Conservation (phyloP, 768 basidiomycete species). For the Lactifluus piperatus region DNA sequence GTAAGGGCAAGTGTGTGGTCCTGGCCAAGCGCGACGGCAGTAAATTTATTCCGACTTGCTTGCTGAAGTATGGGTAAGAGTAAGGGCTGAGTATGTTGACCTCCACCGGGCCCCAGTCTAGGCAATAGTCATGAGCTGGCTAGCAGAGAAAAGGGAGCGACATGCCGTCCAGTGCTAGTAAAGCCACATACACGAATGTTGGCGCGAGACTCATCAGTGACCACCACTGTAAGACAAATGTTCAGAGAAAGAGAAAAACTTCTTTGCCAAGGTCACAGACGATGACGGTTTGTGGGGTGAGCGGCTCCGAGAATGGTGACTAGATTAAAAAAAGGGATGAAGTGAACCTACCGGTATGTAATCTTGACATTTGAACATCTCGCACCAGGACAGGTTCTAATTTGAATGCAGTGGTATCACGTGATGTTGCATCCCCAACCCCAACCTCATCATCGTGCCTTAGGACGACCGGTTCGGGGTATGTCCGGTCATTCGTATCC, state of each 20-base stretch:
- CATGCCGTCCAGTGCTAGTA: conserved; percentile 75
- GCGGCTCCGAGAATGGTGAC: background rate
- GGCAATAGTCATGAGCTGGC: background rate
- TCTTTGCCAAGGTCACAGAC: background rate
- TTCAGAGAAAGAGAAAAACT: background rate
- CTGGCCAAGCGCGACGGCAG: conserved; percentile 76
- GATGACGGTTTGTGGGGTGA: background rate
- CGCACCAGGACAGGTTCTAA: conserved; percentile 58
- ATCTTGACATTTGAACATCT: conserved; percentile 71
- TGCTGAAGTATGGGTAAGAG: conserved; percentile 54
- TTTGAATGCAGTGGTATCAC: conserved; percentile 32
- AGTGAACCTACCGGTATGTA: conserved; percentile 64
- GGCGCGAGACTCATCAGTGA: conserved; percentile 63
- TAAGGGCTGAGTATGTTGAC: conserved; percentile 70
- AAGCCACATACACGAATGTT: conserved; percentile 87
- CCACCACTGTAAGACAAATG: conserved; percentile 31
- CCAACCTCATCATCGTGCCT: conserved; percentile 9
- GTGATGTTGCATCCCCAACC: conserved; percentile 14
- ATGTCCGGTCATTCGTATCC: conserved; percentile 65
- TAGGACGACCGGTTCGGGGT: conserved; percentile 70
- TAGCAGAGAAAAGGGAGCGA: conserved; percentile 1
- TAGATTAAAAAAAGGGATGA: background rate
- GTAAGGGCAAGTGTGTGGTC: conserved; percentile 92
- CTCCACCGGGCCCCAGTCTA: conserved; percentile 53
- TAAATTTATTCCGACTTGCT: conserved; percentile 38